These are phyloP conservation scores for Alternaria longipes DNA, from an alignment of 2,329 filamentous ascomycete species.

Conservation along the genomic window DNA sequence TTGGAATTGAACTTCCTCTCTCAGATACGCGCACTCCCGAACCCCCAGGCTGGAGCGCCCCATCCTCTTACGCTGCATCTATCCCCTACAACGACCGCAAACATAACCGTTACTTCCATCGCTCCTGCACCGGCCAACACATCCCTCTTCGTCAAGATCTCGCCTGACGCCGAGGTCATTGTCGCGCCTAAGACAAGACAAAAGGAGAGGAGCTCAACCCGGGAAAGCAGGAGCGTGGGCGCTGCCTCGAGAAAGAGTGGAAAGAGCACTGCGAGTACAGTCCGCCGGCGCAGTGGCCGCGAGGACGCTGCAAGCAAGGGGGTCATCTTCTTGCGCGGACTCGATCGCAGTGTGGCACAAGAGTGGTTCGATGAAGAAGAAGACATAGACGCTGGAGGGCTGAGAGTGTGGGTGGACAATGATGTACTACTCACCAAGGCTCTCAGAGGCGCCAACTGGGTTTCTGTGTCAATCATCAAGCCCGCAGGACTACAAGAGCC, in stretches of 20 bases:
- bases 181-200: slow-evolving; percentile 91
- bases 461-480: slow-evolving; percentile 83
- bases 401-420: slow-evolving; percentile 86
- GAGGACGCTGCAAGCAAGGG: slow-evolving; percentile 72
- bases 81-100: slow-evolving; percentile 94
- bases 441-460: slow-evolving; percentile 79
- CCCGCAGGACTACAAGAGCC: slow-evolving; percentile 79
- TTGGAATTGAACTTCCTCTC: slow-evolving; percentile 91
- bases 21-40: slow-evolving; percentile 92
- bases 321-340: slow-evolving; percentile 78
- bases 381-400: slow-evolving; percentile 57
- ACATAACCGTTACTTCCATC: slow-evolving; percentile 85
- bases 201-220: slow-evolving; percentile 70
- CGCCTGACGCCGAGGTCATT: slow-evolving; percentile 93
- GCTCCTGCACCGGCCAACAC: slow-evolving; percentile 74
- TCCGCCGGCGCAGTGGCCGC: slow-evolving; percentile 64
- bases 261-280: slow-evolving; percentile 77
- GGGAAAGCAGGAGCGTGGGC: slow-evolving; percentile 80
- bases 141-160: slow-evolving; percentile 87
- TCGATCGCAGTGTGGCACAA: slow-evolving; percentile 73
- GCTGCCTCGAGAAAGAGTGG: slow-evolving; percentile 82
- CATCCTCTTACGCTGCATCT: slow-evolving; percentile 92
- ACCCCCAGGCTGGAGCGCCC: slow-evolving; percentile 71
- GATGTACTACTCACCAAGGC: slow-evolving; percentile 77
- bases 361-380: slow-evolving; percentile 82